Evolutionary conservation across 306 rosid species (phyloP), one percentile per base, ranked within the genome.

Genomic region (Malus fusca): DNA sequence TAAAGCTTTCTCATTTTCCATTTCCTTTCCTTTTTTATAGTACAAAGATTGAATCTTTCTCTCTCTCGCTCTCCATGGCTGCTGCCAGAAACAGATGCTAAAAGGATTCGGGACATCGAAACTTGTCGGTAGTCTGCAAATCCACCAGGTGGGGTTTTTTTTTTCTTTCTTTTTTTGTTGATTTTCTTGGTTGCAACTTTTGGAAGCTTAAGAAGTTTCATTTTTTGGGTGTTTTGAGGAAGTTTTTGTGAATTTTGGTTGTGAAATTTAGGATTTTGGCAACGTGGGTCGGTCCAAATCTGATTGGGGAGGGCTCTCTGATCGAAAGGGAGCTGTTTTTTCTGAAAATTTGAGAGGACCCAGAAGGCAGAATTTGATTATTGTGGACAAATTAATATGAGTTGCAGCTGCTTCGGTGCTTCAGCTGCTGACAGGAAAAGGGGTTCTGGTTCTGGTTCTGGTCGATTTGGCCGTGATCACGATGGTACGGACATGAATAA

Each of bases 371-470:
- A 12, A 63, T 35, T 63, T 63, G 18, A 28, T 59, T 59, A 19
- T 51, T 44, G 44, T 33, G 71, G 75, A 35, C 67, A 76, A 48
- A 18, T 48, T 48, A 73, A 25, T 74, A 96, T 96, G 99, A 79
- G 85, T 80, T 96, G 99, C 75, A 81, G 84, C 85, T 96, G 99
- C 89, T 96, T 96, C 82, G 89, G 97, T 56, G 78, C 87, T 82
- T 82, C 88, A 77, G 74, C 73, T 82, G 9, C 22, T 42, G 72
- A 56, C 82, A 83, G 68, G 80, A 85, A 77, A 78, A 80, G 73
- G 52, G 76, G 69, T 60, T 70, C 87, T 81, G 72, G 82, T 60
- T 70, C 87, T 81, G 72, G 82, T 67, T 70, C 87, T 82, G 74
- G 82, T 68, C 81, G 35, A 35, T 60, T 75, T 79, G 46, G 75